Evolutionary conservation across 805 yeast species (phyloP).

Genomic region (Candida ascalaphidarum): DNA sequence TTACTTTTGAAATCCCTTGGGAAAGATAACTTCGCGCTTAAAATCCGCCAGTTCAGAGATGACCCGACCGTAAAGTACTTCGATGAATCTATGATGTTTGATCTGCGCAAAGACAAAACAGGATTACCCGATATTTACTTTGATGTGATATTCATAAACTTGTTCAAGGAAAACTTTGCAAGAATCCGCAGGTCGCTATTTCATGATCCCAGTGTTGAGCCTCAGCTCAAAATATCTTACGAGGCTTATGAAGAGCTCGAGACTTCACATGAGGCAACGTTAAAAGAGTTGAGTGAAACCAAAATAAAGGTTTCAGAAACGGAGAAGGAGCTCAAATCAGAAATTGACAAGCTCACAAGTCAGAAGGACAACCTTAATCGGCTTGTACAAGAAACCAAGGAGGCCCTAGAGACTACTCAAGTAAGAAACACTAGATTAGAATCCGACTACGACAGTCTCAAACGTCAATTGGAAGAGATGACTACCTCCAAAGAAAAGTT

Average conservation of each 20-base stretch:
- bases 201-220: conserved; percentile 68
- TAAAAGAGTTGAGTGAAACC: conserved; percentile 13
- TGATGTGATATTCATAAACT: conserved; percentile 49
- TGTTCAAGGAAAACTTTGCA: conserved; percentile 59
- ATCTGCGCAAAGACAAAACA: conserved; percentile 48
- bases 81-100: conserved; percentile 41
- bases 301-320: conserved; percentile 8
- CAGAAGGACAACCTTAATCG: conserved; percentile 14
- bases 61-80: conserved; percentile 46
- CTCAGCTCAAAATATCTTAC: conserved; percentile 55
- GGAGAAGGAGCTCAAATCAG: conserved; percentile 11
- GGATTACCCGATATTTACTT: conserved; percentile 85
- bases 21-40: conserved; percentile 65
- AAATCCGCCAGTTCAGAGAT: conserved; percentile 66
- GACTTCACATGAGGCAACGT: conserved; percentile 19
- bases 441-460: conserved; percentile 11
- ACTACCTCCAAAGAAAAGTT: conserved; percentile 23
- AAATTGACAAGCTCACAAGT: conserved; percentile 5
- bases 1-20: conserved; percentile 70
- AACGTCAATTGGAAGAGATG: conserved; percentile 11
- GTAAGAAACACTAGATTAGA: neutral
- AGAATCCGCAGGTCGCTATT: conserved; percentile 65
- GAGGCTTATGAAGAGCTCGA: conserved; percentile 46
- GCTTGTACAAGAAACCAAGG: conserved; percentile 4
- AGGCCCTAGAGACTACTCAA: neutral